Percentiles rank a stretch among this genome's conserved stretches.
Conservation (phyloP, 129 eudicot species). For the Tagetes erecta region DNA sequence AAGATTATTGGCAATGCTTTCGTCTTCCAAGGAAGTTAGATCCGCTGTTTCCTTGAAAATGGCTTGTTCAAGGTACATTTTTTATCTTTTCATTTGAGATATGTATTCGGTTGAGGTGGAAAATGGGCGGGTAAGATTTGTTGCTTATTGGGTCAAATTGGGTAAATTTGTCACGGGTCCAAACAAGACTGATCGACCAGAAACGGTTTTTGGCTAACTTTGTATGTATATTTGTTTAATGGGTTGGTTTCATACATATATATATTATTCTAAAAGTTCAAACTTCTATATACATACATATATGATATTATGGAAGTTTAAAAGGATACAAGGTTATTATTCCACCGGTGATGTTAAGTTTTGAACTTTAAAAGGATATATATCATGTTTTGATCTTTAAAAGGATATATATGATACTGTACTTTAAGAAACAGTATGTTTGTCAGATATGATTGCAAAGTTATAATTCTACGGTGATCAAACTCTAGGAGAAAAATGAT, state of each 20-base stretch:
- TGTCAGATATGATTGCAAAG: conserved; percentile 3
- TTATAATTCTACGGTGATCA: not conserved
- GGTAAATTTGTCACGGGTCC: not conserved
- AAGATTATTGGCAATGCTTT: conserved; percentile 73
- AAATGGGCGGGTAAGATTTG: not conserved
- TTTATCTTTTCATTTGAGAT: not conserved
- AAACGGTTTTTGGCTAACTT: no score
- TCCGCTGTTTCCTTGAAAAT: conserved; percentile 64
- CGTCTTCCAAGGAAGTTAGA: conserved; percentile 90
- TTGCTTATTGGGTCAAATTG: not conserved
- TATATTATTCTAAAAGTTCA: not conserved
- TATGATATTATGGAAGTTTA: not conserved
- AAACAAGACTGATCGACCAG: not conserved
- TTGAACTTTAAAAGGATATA: conserved; percentile 1
- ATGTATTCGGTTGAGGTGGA: not conserved
- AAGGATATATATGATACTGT: not conserved
- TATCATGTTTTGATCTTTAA: not conserved
- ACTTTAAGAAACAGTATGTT: not conserved
- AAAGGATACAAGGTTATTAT: not conserved
- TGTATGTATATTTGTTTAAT: not conserved
- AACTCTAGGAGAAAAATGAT: not conserved
- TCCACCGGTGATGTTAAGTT: not conserved
- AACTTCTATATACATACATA: not conserved
- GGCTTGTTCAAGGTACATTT: conserved; percentile 71
- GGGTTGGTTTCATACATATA: not conserved